Base-by-base conservation (phyloP, 2,329 filamentous ascomycete species). In the Fusarium domesticum region DNA sequence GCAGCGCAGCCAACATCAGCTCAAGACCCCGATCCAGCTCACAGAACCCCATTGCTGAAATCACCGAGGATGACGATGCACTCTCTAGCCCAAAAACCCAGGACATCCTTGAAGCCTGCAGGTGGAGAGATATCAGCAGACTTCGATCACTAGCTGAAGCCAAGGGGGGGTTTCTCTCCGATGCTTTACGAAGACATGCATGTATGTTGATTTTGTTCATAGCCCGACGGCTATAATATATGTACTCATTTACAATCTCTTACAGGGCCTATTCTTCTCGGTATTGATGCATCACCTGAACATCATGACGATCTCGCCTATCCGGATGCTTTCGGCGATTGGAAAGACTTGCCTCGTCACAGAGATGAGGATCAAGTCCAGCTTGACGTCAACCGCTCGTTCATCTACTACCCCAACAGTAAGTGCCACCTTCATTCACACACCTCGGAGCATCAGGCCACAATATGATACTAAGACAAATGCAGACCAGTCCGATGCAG, bases 371-470 rank as follows among this genome's bases (percentile, higher is more conserved):
- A 87, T 38, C 93, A 98, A 69, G 90, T 98, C 31, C 79, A 84
- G 61, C 77, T 97, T 37, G 93, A 98, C 64, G 93, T 98, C 43
- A 83, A 96, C 68, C 81, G 93, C 43, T 91, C 93, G n/a, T 98
- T 98, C 68, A 86, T 97, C 48, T 95, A 96, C 71, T 98, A 98
- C 65, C 93, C 93, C 11, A 78, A 80, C 51, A 80, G 90, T 93
- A 75, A 34, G 43, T 39, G 25, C 31, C 33, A 16, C 28, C 25
- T 25, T 20, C 18, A 8, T 12, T 5, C 23, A 10, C 8, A 28
- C 7, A 37, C 25, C n/a, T 23, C 18, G 16, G 23, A 35, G 16
- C 16, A 4, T 31, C 33, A 31, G 6, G 18, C 14, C 23, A 39
- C 19, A 42, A 18, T 16, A 17, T 15, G 6, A 15, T n/a, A 34